phyloP scores from a whole-genome alignment of 176 grass and related monocot genomes.

The Canna indica region DNA sequence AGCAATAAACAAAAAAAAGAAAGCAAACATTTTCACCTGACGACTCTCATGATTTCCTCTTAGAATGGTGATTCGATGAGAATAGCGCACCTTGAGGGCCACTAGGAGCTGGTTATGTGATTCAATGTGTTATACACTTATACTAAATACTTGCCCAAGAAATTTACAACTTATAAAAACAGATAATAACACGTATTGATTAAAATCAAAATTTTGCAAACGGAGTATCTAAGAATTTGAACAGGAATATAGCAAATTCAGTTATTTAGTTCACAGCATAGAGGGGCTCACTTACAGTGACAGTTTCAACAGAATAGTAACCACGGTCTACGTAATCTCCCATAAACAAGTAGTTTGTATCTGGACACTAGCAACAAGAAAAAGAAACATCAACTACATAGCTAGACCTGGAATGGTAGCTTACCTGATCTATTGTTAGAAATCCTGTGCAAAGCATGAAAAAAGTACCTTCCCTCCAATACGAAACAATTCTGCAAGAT shows the following conservation, averaged over 20 bases:
- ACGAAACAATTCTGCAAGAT: conserved; percentile 63
- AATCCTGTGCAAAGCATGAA: not conserved
- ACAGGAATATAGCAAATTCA: not conserved
- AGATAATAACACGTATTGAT: no score
- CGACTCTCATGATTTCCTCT: conserved; percentile 69
- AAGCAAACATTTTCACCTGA: conserved; percentile 22
- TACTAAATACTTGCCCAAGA: not conserved
- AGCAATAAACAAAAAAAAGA: not conserved
- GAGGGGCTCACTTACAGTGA: conserved; percentile 29
- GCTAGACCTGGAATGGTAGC: not conserved
- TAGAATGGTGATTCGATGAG: conserved; percentile 64
- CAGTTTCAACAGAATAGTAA: conserved; percentile 71
- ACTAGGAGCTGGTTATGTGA: conserved; percentile 38
- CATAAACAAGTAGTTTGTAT: conserved; percentile 76
- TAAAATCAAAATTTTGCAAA: not conserved
- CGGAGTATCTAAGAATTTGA: not conserved
- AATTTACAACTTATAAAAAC: no score
- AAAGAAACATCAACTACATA: not conserved
- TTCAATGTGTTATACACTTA: not conserved
- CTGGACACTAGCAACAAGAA: conserved; percentile 37
- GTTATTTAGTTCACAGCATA: not conserved
- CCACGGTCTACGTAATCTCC: conserved; percentile 74
- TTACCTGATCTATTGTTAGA: not conserved
- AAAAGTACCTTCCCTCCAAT: conserved; percentile 72
- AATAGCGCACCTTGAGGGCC: conserved; percentile 55